Evolutionary conservation across 768 basidiomycete species (phyloP).

Genomic region (Lactarius sanguifluus): DNA sequence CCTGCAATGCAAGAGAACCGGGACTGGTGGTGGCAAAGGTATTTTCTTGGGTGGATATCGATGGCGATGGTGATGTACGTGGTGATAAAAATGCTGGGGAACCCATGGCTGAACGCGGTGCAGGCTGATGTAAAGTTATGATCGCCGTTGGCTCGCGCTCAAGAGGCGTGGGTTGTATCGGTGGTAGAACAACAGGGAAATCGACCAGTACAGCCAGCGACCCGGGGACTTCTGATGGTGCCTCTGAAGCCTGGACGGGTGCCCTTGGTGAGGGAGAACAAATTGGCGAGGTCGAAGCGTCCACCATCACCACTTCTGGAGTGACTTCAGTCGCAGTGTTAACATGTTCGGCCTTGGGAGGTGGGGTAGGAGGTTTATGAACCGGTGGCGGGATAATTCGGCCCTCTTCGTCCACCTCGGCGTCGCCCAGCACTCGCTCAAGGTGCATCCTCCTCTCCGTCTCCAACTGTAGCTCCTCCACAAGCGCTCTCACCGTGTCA

Average conservation of each 20-base stretch:
- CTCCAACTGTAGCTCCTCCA: constrained; percentile 58
- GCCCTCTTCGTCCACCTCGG: constrained; percentile 20
- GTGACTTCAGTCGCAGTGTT: not conserved
- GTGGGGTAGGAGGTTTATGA: constrained; percentile 3
- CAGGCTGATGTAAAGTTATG: constrained; percentile 11
- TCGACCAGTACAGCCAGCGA: not conserved
- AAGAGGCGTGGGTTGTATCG: not conserved
- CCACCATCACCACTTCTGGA: constrained; percentile 21
- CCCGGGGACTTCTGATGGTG: not conserved
- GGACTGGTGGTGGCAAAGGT: not conserved
- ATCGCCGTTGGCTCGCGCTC: not conserved
- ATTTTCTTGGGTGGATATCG: constrained; percentile 6
- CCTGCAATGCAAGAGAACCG: not conserved
- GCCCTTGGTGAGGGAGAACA: constrained; percentile 4
- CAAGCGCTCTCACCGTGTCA: constrained; percentile 50
- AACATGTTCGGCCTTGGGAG: not conserved
- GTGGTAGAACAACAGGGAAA: not conserved
- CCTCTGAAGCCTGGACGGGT: not conserved
- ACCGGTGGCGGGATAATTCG: constrained; percentile 11
- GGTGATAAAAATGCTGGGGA: constrained; percentile 21
- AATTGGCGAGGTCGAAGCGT: constrained; percentile 27
- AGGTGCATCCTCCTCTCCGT: constrained; percentile 48
- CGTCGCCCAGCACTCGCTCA: constrained; percentile 37
- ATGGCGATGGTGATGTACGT: constrained; percentile 9
- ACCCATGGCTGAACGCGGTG: constrained; percentile 7